A percentile compares a stretch with the other conserved stretches of the same genome.
phyloP scores from a whole-genome alignment of 148 eudicot species.

The Salicornia ramosissima region DNA sequence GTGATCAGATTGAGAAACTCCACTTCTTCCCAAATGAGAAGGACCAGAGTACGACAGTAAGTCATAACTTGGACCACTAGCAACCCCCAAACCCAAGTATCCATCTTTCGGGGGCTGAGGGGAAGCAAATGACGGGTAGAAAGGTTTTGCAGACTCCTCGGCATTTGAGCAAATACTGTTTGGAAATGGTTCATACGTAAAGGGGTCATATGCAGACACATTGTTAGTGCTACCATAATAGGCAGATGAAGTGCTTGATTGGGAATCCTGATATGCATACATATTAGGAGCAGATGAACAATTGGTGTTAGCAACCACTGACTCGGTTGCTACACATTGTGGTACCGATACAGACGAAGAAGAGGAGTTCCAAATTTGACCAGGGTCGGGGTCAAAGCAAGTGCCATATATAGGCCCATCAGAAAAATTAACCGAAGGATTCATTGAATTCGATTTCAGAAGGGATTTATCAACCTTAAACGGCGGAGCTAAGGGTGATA shows the following conservation, averaged over 20 bases:
- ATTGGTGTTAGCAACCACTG: constrained; percentile 26
- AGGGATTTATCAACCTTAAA: constrained; percentile 62
- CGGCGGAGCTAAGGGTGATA: constrained; percentile 86
- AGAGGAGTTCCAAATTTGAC: constrained; percentile 46
- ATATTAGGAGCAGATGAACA: constrained; percentile 26
- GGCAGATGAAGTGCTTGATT: constrained; percentile 25
- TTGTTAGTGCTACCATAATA: constrained; percentile 28
- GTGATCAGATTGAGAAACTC: constrained; percentile 46
- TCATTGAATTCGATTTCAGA: constrained; percentile 44
- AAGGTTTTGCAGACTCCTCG: constrained; percentile 39
- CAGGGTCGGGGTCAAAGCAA: constrained; percentile 36
- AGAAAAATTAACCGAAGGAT: constrained; percentile 33
- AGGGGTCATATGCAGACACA: constrained; percentile 27
- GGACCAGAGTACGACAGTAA: constrained; percentile 32
- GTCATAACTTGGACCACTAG: constrained; percentile 38
- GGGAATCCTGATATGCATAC: constrained; percentile 36
- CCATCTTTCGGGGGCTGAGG: constrained; percentile 34
- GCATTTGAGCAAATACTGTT: constrained; percentile 20
- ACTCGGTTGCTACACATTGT: constrained; percentile 35
- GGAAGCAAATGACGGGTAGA: constrained; percentile 40
- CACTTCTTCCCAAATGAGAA: constrained; percentile 29
- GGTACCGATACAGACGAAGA: constrained; percentile 35
- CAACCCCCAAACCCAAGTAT: constrained; percentile 30
- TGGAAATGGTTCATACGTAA: constrained; percentile 38
- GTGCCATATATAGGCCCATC: constrained; percentile 35